Percentiles rank a stretch among this genome's conserved stretches.
phyloP scores from a whole-genome alignment of 306 rosid species.

The Medicago ruthenica region DNA sequence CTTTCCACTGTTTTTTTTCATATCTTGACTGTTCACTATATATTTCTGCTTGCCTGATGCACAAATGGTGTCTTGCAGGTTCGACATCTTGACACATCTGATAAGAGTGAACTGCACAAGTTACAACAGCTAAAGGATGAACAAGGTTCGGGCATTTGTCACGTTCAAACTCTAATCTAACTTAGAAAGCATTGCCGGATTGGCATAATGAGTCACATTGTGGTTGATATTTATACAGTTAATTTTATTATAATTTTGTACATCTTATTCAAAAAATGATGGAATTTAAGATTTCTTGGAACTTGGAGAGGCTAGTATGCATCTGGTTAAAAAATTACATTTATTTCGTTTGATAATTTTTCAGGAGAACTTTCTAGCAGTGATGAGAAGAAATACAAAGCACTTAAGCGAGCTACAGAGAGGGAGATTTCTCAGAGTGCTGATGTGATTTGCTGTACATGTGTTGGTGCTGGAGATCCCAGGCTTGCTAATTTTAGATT shows the following conservation, averaged over 20 bases:
- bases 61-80: slow-evolving; percentile 61
- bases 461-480: slow-evolving; percentile 99
- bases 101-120: slow-evolving; percentile 97
- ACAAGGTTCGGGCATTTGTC: slow-evolving; percentile 64
- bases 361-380: slow-evolving; percentile 97
- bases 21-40: background rate
- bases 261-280: background rate
- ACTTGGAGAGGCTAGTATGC: background rate
- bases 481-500: slow-evolving; percentile 95
- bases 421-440: slow-evolving; percentile 99
- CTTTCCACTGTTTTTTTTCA: background rate
- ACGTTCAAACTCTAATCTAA: background rate
- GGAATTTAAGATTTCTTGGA: background rate
- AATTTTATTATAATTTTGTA: background rate
- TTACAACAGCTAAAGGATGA: slow-evolving; percentile 96
- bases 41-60: slow-evolving; percentile 22
- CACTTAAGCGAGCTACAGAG: slow-evolving; percentile 97
- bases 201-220: slow-evolving; percentile 4
- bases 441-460: slow-evolving; percentile 98
- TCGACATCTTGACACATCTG: slow-evolving; percentile 99
- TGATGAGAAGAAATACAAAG: slow-evolving; percentile 98
- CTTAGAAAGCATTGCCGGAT: slow-evolving; percentile 6
- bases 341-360: slow-evolving; percentile 18
- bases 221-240: slow-evolving; percentile 24
- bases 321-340: slow-evolving; percentile 15